Evolutionary conservation across 768 basidiomycete genomes (phyloP).

Genomic region (Candolleomyces efflorescens): DNA sequence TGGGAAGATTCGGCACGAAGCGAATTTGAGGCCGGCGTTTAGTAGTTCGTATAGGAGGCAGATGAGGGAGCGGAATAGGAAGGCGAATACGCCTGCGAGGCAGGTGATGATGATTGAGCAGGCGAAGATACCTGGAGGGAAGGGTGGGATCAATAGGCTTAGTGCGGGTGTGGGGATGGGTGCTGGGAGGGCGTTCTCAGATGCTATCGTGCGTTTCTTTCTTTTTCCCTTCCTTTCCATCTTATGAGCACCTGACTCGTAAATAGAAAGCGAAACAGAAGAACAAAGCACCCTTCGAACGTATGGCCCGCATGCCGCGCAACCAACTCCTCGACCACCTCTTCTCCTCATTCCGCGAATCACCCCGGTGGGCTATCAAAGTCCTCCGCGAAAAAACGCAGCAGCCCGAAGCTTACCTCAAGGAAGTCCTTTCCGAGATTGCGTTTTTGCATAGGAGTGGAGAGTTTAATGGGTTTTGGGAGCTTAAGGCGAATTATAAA

Average conservation of each 20-base stretch:
- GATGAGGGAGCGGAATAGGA: slow-evolving; percentile 61
- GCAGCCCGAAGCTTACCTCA: slow-evolving; percentile 84
- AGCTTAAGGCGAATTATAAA: slow-evolving; percentile 71
- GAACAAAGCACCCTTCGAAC: slow-evolving; percentile 73
- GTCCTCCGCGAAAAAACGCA: slow-evolving; percentile 73
- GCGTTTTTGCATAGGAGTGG: slow-evolving; percentile 76
- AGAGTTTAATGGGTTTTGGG: slow-evolving; percentile 77
- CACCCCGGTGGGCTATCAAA: slow-evolving; percentile 79
- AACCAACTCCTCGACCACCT: slow-evolving; percentile 85
- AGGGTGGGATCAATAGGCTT: slow-evolving; percentile 72
- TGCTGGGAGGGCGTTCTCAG: slow-evolving; percentile 52
- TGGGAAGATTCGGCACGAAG: slow-evolving; percentile 79
- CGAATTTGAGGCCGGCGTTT: slow-evolving; percentile 66
- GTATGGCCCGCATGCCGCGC: slow-evolving; percentile 87
- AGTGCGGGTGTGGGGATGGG: slow-evolving; percentile 69
- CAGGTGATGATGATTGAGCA: slow-evolving; percentile 76
- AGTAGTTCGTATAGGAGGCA: slow-evolving; percentile 65
- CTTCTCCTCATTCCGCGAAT: slow-evolving; percentile 73
- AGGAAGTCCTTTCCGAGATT: slow-evolving; percentile 75
- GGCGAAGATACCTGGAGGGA: slow-evolving; percentile 60
- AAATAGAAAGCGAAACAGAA: slow-evolving; percentile 64
- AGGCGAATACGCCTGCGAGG: slow-evolving; percentile 62
- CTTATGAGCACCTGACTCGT: slow-evolving; percentile 8
- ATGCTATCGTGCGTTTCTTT: slow-evolving; percentile 55
- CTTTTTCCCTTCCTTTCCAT: slow-evolving; percentile 1